Base-by-base conservation (phyloP, 2,329 filamentous ascomycete species). In the Neofusicoccum cordaticola region DNA sequence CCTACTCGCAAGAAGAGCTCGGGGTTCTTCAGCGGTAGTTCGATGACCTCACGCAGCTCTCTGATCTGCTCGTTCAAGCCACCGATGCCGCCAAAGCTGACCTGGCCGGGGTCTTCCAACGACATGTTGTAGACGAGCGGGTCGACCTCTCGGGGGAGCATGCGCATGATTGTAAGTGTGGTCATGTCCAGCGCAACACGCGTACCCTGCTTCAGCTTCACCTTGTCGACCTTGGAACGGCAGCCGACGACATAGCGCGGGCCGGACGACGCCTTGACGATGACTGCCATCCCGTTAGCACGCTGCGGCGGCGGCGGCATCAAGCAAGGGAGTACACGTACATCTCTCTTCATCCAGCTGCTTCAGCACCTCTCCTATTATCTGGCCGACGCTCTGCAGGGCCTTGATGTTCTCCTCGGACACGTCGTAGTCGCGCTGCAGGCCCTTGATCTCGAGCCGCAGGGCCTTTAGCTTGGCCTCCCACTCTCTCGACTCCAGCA, bases 111-210 rank as follows among this genome's bases (percentile, higher is more conserved):
- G 77, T 99, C 95, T 79, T 99, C 95, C 72, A 99, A 81, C 19
- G 95, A 99, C 95, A 99, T 99, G 84, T 99, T 99, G 86, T 99
- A 99, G 71, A 99, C 95, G 70, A 99, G 85, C 19, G 95, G 95
- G 76, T 99, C 95, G 76, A 99, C 96, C 83, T 99, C 95, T 78
- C 95, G 90, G 66, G 95, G 96, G 52, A 99, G 85, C 95, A 99
- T 99, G 74, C 95, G 92, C 95, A 99, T 99, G 80, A 99, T 99
- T 67, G 95, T 99, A 71, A 99, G 90, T 19, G 95, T 99, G 60
- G 95, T 99, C 95, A 99, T 99, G 75, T 99, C 95, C 66, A 99
- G 89, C 39, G 95, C 94, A 63, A 99, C 95, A 74, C 95, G 92
- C 34, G 94, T 97, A 73, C 96, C 96, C 81, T 99, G 95, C 86